Base-by-base conservation (phyloP, 2,329 filamentous ascomycete species). In the Lojkania enalia region DNA sequence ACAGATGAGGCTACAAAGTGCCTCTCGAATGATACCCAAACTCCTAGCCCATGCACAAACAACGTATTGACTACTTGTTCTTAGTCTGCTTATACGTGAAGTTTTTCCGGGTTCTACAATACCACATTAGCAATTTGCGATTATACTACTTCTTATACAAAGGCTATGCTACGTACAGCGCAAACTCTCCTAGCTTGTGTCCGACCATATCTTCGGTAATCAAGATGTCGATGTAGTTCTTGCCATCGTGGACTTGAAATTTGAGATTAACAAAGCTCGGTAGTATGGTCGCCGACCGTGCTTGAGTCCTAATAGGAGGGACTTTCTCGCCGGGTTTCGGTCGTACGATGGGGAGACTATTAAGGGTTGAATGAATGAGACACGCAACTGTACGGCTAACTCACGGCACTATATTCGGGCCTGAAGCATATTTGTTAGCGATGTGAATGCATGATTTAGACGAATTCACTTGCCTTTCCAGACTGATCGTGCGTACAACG, bases 151-250 rank as follows among this genome's bases (percentile, higher is more conserved):
- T 27, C 25, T 27, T 27, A 9, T n/a, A 7, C n/a, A 7, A n/a
- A n/a, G 25, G n/a, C 9, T 27, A n/a, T 16, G 11, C 13, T 9
- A 38, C 89, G 64, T 81, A 96, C 90, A 83, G 77, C 51, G 90
- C 85, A 70, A 96, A 96, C 74, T 96, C 91, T 60, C 91, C 91
- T 57, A 96, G 78, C 74, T 96, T 96, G 72, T 94, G 87, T 42
- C 91, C 91, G 38, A 96, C 91, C 91, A 96, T 96, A 64, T 96
- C 88, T 69, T 96, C 91, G 13, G 90, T 95, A 52, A 96, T 87
- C 55, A 78, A 80, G 42, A 96, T 79, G 57, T 94, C 88, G 59
- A 86, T 75, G 71, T 96, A 96, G 21, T 80, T 81, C 76, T 94
- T 95, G 63, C 91, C 91, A 69, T 96, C 95, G 75, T 96, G 87